Conservation (phyloP, 257 asterid species). For the Scutellaria baicalensis region DNA sequence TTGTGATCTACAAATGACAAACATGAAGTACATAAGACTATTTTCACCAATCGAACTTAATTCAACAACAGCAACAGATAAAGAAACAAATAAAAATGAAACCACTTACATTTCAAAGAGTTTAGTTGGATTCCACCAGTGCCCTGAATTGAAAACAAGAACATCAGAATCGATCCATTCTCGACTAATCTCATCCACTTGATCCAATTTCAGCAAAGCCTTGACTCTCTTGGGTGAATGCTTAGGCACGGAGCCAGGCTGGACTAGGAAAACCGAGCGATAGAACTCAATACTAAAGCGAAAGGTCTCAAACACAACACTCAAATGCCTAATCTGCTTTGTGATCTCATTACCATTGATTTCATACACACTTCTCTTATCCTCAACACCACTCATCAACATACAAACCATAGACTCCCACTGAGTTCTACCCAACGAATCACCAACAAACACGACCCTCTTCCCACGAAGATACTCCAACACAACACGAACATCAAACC, state of each 20-base stretch:
- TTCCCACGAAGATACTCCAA: slow-evolving; percentile 73
- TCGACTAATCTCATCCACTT: slow-evolving; percentile 57
- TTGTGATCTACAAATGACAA: no score
- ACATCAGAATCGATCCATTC: slow-evolving; percentile 87
- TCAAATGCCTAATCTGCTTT: slow-evolving; percentile 67
- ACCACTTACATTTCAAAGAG: slow-evolving; percentile 75
- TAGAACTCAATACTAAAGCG: slow-evolving; percentile 68
- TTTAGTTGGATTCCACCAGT: slow-evolving; percentile 87
- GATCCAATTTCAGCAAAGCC: slow-evolving; percentile 51
- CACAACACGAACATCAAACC: slow-evolving; percentile 44
- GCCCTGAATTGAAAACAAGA: slow-evolving; percentile 82
- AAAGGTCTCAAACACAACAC: slow-evolving; percentile 49
- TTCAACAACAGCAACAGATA: neutral
- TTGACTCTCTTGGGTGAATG: slow-evolving; percentile 85
- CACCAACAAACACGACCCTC: slow-evolving; percentile 88
- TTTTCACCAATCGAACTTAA: neutral
- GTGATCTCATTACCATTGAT: slow-evolving; percentile 71
- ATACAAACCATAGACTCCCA: slow-evolving; percentile 96
- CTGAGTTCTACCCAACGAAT: slow-evolving; percentile 84
- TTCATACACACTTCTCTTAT: slow-evolving; percentile 68
- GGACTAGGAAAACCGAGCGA: slow-evolving; percentile 80
- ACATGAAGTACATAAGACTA: neutral
- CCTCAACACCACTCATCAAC: slow-evolving; percentile 78
- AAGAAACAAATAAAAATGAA: neutral
- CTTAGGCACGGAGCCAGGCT: slow-evolving; percentile 56